Evolutionary conservation across 352 stramenopile genomes (phyloP).

Genomic region (Thalassiosira delicatula): DNA sequence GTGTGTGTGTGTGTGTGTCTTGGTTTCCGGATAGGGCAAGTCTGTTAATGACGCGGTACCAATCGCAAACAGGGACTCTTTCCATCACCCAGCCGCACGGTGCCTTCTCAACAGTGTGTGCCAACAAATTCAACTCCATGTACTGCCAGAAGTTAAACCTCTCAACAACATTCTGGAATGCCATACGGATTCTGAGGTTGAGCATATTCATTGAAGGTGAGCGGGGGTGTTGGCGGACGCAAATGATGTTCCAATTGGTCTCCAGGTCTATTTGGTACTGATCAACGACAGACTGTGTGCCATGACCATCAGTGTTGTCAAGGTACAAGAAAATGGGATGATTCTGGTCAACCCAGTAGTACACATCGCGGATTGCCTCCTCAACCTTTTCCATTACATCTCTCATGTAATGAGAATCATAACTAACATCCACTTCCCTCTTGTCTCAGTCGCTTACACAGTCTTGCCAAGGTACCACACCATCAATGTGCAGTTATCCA

Average conservation of each 20-base stretch:
- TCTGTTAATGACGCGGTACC: no score
- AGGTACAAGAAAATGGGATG: background rate
- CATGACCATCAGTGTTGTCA: background rate
- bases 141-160: no score
- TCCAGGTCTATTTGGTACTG: background rate
- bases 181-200: slow-evolving; percentile 33
- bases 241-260: background rate
- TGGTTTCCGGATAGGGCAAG: no score
- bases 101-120: no score
- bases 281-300: background rate
- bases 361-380: background rate
- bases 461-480: background rate
- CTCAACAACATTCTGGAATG: slow-evolving; percentile 51
- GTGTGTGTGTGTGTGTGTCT: no score
- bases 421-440: background rate
- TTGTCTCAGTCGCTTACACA: background rate
- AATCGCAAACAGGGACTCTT: no score
- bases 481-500: background rate
- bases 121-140: no score
- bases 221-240: background rate
- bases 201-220: slow-evolving; percentile 33
- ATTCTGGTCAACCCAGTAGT: background rate
- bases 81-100: no score
- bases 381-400: background rate
- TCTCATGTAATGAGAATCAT: background rate